A percentile compares a stretch with the other conserved stretches of the same genome.
phyloP scores from a whole-genome alignment of 2,329 filamentous ascomycete species.

The Leptographium flavum region DNA sequence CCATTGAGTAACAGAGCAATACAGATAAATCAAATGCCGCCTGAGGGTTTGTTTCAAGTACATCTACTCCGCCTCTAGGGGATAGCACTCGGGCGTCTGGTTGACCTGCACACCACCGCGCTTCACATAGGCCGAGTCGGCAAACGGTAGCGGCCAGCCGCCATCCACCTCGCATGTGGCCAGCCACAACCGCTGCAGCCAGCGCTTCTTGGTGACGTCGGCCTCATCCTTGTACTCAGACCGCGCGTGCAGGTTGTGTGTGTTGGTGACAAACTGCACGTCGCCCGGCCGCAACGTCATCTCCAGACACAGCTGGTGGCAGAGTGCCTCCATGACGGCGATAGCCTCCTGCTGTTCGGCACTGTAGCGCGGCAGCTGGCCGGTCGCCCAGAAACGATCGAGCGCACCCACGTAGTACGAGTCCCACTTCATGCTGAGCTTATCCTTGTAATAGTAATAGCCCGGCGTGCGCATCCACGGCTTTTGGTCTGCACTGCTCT shows the following conservation, averaged over 20 bases:
- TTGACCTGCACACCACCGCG: constrained; percentile 1
- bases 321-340: not conserved
- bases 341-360: not conserved
- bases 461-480: constrained; percentile 1
- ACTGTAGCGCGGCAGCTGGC: not conserved
- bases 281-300: constrained; percentile 1
- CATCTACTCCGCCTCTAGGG: not conserved
- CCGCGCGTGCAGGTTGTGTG: constrained; percentile 1
- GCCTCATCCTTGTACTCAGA: not conserved
- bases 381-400: not conserved
- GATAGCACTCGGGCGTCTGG: not conserved
- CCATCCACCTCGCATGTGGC: not conserved
- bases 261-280: constrained; percentile 1
- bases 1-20: too few relatives aligned
- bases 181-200: constrained; percentile 1
- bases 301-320: not conserved
- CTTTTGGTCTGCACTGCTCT: not conserved
- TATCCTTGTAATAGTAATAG: not conserved
- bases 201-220: not conserved
- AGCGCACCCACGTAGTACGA: not conserved
- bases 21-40: too few relatives aligned
- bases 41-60: too few relatives aligned
- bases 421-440: not conserved
- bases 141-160: constrained; percentile 1
- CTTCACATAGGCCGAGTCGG: constrained; percentile 1